Percentiles rank a stretch among this genome's conserved stretches.
Evolutionary conservation across 371 early-diverging fungal genomes (phyloP).

Genomic region (Coemansia sp.): DNA sequence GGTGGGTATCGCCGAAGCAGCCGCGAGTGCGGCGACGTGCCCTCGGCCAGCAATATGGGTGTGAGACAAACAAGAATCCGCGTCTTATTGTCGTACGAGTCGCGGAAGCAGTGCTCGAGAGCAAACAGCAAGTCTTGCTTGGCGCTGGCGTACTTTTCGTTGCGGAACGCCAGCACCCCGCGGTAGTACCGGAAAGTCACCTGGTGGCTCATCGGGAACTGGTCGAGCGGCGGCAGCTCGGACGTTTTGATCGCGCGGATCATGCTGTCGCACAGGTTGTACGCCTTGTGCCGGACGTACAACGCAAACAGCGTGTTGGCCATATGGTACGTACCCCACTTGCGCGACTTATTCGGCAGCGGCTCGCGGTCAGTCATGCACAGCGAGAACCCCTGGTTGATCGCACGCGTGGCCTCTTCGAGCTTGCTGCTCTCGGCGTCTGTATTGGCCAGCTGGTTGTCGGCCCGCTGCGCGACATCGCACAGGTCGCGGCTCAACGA

Average conservation of each 20-base stretch:
- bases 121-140: slow-evolving; percentile 70
- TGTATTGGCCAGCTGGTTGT: slow-evolving; percentile 48
- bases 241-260: slow-evolving; percentile 70
- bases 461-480: slow-evolving; percentile 53
- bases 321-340: slow-evolving; percentile 88
- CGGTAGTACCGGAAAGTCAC: slow-evolving; percentile 82
- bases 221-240: slow-evolving; percentile 71
- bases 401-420: slow-evolving; percentile 81
- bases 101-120: slow-evolving; percentile 61
- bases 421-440: slow-evolving; percentile 58
- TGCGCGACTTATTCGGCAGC: slow-evolving; percentile 62
- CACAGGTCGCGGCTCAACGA: slow-evolving; percentile 25
- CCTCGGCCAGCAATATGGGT: slow-evolving; percentile 68
- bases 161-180: slow-evolving; percentile 79
- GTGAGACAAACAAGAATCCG: slow-evolving; percentile 73
- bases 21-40: slow-evolving; percentile 28
- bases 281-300: slow-evolving; percentile 77
- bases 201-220: slow-evolving; percentile 81
- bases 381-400: slow-evolving; percentile 81
- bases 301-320: slow-evolving; percentile 79
- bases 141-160: slow-evolving; percentile 76
- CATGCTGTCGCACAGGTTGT: slow-evolving; percentile 81
- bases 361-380: slow-evolving; percentile 83
- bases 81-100: slow-evolving; percentile 58
- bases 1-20: slow-evolving; percentile 61